phyloP scores from a whole-genome alignment of 2,329 filamentous ascomycete genomes.

The Pseudopyricularia cyperi region DNA sequence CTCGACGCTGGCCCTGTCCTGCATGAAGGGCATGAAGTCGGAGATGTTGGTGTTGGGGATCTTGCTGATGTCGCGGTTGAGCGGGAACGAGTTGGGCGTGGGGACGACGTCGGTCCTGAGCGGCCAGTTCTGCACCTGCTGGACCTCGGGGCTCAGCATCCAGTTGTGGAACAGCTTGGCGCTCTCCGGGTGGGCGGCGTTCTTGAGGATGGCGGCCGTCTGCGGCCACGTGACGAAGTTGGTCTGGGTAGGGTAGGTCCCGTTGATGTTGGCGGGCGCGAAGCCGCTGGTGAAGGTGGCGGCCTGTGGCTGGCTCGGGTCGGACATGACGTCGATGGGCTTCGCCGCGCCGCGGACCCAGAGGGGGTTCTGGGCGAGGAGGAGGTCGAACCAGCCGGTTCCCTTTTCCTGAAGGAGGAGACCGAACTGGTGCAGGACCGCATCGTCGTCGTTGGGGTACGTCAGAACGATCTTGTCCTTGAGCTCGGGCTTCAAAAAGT shows the following conservation, averaged over 20 bases:
- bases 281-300: conserved; percentile 19
- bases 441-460: conserved; percentile 46
- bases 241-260: conserved; percentile 20
- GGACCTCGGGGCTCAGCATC: conserved; percentile 26
- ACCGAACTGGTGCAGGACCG: too few species aligned
- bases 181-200: conserved; percentile 33
- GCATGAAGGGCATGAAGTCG: conserved; percentile 26
- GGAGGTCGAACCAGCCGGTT: conserved; percentile 29
- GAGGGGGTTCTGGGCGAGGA: conserved; percentile 32
- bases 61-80: conserved; percentile 12
- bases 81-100: conserved; percentile 13
- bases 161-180: conserved; percentile 37
- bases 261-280: conserved; percentile 8
- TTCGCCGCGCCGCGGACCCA: conserved; percentile 40
- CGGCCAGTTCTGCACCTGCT: conserved; percentile 16
- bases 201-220: conserved; percentile 30
- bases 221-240: conserved; percentile 35
- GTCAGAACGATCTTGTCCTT: conserved; percentile 40
- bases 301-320: conserved; percentile 13
- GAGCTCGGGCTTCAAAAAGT: conserved; percentile 32
- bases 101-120: conserved; percentile 19
- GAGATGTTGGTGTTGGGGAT: conserved; percentile 20
- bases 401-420: conserved; percentile 30
- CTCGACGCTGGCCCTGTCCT: conserved; percentile 25
- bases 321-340: conserved; percentile 19